These are phyloP conservation scores for Ceratocystis ficicola DNA, from an alignment of 2,329 filamentous ascomycete genomes.

Conservation along the genomic window DNA sequence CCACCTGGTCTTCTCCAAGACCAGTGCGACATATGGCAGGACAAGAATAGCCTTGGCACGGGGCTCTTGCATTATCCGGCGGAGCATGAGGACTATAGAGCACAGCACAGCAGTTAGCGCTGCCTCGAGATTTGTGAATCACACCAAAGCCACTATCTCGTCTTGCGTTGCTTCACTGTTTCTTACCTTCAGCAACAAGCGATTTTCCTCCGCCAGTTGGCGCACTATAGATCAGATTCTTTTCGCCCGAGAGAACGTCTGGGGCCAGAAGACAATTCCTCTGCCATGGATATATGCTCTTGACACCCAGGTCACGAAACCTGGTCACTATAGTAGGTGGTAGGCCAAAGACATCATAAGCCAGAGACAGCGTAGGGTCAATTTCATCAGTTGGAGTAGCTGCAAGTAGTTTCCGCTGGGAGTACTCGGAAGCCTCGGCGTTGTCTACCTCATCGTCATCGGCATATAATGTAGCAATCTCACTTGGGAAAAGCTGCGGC, in stretches of 20 bases:
- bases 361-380: constrained; percentile 48
- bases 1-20: constrained; percentile 70
- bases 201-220: constrained; percentile 70
- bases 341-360: constrained; percentile 51
- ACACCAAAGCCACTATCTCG: neutral
- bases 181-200: constrained; percentile 50
- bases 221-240: constrained; percentile 66
- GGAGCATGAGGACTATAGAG: constrained; percentile 54
- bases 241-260: constrained; percentile 51
- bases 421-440: constrained; percentile 38
- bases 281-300: constrained; percentile 67
- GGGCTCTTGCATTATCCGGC: constrained; percentile 51
- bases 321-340: constrained; percentile 50
- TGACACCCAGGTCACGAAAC: constrained; percentile 54
- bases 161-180: no score
- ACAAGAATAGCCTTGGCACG: constrained; percentile 58
- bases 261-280: constrained; percentile 58
- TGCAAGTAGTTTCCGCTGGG: constrained; percentile 41
- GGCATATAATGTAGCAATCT: constrained; percentile 33
- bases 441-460: constrained; percentile 10
- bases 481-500: constrained; percentile 33
- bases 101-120: constrained; percentile 12
- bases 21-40: constrained; percentile 64
- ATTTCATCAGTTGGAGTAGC: constrained; percentile 41
- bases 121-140: neutral